These are phyloP conservation scores for Lanmaoa rubissima DNA, from an alignment of 768 basidiomycete species.

Conservation along the genomic window DNA sequence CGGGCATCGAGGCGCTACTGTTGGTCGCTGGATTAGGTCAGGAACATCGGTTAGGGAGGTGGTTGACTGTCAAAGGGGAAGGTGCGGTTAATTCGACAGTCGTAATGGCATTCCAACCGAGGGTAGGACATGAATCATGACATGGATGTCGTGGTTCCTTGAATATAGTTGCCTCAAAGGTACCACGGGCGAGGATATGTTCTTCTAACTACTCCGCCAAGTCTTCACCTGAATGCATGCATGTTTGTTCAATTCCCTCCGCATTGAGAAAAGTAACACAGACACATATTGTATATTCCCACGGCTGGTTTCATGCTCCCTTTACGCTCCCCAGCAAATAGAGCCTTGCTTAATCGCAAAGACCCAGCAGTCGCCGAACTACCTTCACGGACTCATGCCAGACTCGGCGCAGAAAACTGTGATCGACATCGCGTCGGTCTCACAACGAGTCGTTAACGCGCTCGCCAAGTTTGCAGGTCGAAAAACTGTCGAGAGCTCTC, in stretches of 20 bases:
- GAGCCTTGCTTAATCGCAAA: too few relatives aligned
- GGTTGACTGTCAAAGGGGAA: conserved; percentile 72
- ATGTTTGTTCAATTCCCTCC: too few relatives aligned
- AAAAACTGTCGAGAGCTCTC: conserved; percentile 5
- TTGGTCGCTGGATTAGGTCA: conserved; percentile 82
- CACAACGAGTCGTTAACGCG: neutral
- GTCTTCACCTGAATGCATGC: too few relatives aligned
- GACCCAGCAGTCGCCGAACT: neutral
- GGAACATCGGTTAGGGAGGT: conserved; percentile 88
- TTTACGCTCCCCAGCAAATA: too few relatives aligned
- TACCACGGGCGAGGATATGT: neutral
- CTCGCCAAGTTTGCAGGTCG: neutral
- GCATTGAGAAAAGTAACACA: too few relatives aligned
- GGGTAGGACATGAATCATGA: conserved; percentile 8
- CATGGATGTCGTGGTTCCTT: neutral
- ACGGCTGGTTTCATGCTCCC: too few relatives aligned
- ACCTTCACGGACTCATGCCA: neutral
- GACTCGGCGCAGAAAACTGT: neutral
- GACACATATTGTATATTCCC: too few relatives aligned
- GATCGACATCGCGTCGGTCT: conserved; percentile 6
- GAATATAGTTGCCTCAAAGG: neutral
- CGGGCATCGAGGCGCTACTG: conserved; percentile 41
- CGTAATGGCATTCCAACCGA: conserved; percentile 55
- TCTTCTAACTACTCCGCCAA: too few relatives aligned
- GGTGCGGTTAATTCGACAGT: conserved; percentile 73